Percentiles rank a stretch among this genome's conserved stretches.
phyloP scores from a whole-genome alignment of 1,284 basidiomycete genomes.

The Cutaneotrichosporon dermatis region DNA sequence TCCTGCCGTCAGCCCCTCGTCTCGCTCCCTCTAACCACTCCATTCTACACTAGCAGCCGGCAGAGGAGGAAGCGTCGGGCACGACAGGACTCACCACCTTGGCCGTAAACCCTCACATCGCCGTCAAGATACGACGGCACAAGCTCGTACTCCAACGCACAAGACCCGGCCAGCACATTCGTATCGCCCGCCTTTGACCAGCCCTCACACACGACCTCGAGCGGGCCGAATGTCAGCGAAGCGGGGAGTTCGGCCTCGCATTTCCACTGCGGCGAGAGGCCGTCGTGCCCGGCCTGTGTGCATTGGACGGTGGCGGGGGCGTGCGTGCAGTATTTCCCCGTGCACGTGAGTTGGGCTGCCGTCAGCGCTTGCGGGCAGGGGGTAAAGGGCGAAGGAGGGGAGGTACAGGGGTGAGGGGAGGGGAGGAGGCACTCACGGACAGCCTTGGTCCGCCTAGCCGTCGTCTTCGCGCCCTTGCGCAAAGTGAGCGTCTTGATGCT shows the following conservation, averaged over 20 bases:
- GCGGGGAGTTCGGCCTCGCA: slow-evolving; percentile 86
- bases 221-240: slow-evolving; percentile 69
- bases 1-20: not conserved
- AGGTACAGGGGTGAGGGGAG: too few species aligned
- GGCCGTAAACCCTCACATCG: too few species aligned
- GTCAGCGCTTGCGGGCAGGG: not conserved
- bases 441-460: slow-evolving; percentile 61
- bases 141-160: slow-evolving; percentile 72
- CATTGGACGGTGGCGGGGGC: slow-evolving; percentile 84
- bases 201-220: slow-evolving; percentile 83
- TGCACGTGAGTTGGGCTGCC: slow-evolving; percentile 66
- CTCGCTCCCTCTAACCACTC: too few species aligned
- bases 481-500: slow-evolving; percentile 73
- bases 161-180: slow-evolving; percentile 79
- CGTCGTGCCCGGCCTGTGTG: slow-evolving; percentile 67
- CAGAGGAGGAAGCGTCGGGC: too few species aligned
- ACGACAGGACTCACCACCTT: too few species aligned
- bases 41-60: too few species aligned
- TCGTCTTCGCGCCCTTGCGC: slow-evolving; percentile 64
- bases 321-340: slow-evolving; percentile 74
- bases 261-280: slow-evolving; percentile 79
- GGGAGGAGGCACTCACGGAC: slow-evolving; percentile 50
- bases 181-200: slow-evolving; percentile 74
- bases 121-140: slow-evolving; percentile 40
- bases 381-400: too few species aligned